Conservation (phyloP, 148 eudicot genomes). For the Limonium bicolor region DNA sequence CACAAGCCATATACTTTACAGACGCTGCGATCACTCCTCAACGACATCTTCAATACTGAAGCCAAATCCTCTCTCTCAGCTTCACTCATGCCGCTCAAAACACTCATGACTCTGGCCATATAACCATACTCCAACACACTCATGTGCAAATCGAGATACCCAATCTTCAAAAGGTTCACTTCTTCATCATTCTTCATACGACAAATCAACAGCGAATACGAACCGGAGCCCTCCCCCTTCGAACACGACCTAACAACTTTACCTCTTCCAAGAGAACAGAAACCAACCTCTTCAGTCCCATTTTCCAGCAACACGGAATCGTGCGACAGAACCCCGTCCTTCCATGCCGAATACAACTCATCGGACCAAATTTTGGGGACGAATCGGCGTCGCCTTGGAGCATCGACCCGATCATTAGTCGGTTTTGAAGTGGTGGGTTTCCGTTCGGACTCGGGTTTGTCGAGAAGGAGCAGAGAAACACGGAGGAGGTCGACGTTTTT, state of each 20-base stretch:
- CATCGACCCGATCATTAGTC: background rate
- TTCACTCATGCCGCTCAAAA: slow-evolving; percentile 36
- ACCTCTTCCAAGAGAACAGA: slow-evolving; percentile 8
- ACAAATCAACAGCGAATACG: slow-evolving; percentile 11
- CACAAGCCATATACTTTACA: slow-evolving; percentile 56
- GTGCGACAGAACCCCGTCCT: slow-evolving; percentile 42
- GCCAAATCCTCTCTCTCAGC: slow-evolving; percentile 28
- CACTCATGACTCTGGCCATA: slow-evolving; percentile 28
- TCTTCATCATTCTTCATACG: slow-evolving; percentile 22
- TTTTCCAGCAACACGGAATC: slow-evolving; percentile 18
- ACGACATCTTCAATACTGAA: slow-evolving; percentile 15
- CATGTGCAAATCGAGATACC: slow-evolving; percentile 12
- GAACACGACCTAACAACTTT: slow-evolving; percentile 10
- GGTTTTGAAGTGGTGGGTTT: slow-evolving; percentile 1
- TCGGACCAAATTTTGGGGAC: slow-evolving; percentile 27
- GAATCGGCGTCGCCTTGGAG: slow-evolving; percentile 8
- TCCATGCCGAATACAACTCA: slow-evolving; percentile 43
- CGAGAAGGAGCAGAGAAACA: slow-evolving; percentile 20
- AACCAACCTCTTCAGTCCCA: slow-evolving; percentile 1
- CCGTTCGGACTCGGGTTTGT: background rate
- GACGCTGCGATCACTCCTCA: slow-evolving; percentile 13
- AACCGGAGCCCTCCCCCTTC: slow-evolving; percentile 2
- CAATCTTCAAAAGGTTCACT: slow-evolving; percentile 39
- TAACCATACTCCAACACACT: slow-evolving; percentile 33
- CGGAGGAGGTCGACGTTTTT: slow-evolving; percentile 81